These are phyloP conservation scores for Ophiostoma himal-ulmi DNA, from an alignment of 2,329 filamentous ascomycete genomes.

Conservation along the genomic window DNA sequence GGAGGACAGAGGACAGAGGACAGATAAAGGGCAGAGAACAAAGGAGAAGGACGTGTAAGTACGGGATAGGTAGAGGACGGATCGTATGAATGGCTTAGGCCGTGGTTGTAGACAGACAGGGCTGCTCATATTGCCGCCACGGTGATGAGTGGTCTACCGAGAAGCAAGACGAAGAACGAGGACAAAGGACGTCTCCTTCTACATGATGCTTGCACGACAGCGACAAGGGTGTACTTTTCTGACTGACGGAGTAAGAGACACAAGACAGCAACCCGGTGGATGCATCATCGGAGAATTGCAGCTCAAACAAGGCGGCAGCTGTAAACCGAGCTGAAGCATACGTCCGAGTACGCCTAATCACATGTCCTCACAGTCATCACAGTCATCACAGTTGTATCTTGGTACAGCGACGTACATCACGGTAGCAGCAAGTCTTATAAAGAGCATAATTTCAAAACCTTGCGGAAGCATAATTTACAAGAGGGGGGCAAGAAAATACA, in stretches of 20 bases:
- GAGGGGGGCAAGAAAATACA: conserved; percentile 1
- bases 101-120: neutral
- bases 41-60: neutral
- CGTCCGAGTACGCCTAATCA: too few species aligned
- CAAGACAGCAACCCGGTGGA: neutral
- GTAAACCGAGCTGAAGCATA: too few species aligned
- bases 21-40: neutral
- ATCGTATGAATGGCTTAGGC: too few species aligned
- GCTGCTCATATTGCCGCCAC: neutral
- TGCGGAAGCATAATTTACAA: conserved; percentile 1
- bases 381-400: too few species aligned
- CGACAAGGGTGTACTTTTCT: neutral
- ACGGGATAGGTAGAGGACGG: neutral
- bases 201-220: neutral
- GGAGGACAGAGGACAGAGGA: neutral
- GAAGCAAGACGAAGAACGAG: too few species aligned
- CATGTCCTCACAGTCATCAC: too few species aligned
- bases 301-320: neutral
- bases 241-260: neutral
- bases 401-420: neutral
- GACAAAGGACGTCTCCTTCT: too few species aligned
- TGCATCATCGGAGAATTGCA: neutral
- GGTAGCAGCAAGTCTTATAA: conserved; percentile 2
- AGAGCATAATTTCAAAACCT: conserved; percentile 11
- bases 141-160: neutral